Base-by-base conservation (phyloP, 2,329 filamentous ascomycete genomes). In the Talaromyces sp. region DNA sequence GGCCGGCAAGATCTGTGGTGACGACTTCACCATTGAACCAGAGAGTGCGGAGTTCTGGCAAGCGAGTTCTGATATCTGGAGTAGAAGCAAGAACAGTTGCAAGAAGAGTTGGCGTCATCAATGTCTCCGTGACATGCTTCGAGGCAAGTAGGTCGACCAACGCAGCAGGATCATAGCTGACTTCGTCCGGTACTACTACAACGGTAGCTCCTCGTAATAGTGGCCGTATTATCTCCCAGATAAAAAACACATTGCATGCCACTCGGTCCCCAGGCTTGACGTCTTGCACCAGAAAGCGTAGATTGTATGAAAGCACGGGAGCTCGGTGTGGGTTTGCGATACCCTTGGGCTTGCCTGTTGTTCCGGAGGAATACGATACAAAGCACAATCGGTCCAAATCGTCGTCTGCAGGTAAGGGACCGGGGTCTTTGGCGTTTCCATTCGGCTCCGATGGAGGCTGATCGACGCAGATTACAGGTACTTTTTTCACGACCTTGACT, bases 11-110 rank as follows among this genome's bases (percentile, higher is more conserved):
- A 72, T 93, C 90, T 0, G 90, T 90, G 0, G 90, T 91, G 61
- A 93, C 90, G 1, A 94, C 91, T 77, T 94, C 91, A 59, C 91
- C 91, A 70, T 94, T 93, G 35, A 94, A 81, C 90, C 90, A 93
- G 35, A 93, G 77, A 0, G 89, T 90, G 52, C 85, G 86, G 64
- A 94, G 80, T 19, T 89, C 77, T 8, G 89, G 87, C 9, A 93
- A 81, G 49, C 86, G 84, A 31, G 82, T 78, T 19, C 84, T 86
- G 60, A 93, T 84, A 52, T 88, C 82, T 8, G 89, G 82, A 73
- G 92, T 88, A 50, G 90, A 85, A 1, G 89, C 84, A 19, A 94
- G 83, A 2, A 93, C 87, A 1, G 90, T 90, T 31, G 90, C 88
- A 54, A 94, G 82, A 14, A 94, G 83, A 0, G 91, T 93, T 0